Percentiles rank a stretch among this genome's conserved stretches.
phyloP scores from a whole-genome alignment of 2,329 filamentous ascomycete species.

The Tolypocladium endophyticum region DNA sequence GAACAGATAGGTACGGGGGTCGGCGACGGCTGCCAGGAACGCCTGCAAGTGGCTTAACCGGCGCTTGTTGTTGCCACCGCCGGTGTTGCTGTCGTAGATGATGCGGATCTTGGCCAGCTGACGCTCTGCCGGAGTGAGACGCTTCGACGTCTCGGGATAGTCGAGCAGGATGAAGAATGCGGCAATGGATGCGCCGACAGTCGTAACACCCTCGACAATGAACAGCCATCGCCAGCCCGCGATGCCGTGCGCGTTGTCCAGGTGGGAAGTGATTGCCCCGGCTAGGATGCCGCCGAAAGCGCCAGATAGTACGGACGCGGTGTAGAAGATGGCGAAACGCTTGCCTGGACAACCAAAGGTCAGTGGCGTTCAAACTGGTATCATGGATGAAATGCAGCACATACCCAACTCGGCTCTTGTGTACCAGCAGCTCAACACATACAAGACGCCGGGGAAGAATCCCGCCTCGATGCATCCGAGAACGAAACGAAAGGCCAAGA shows the following conservation, averaged over 20 bases:
- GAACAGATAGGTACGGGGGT: conserved; percentile 5
- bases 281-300: conserved; percentile 55
- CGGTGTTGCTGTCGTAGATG: conserved; percentile 15
- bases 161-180: conserved; percentile 55
- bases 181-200: conserved; percentile 37
- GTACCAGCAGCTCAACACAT: conserved; percentile 46
- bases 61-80: conserved; percentile 12
- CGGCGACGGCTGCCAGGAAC: conserved; percentile 18
- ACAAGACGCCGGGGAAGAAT: conserved; percentile 40
- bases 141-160: conserved; percentile 50
- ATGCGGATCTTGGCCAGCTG: conserved; percentile 2
- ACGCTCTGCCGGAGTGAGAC: conserved; percentile 39
- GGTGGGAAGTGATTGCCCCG: conserved; percentile 47
- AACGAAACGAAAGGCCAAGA: conserved; percentile 34
- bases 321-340: conserved; percentile 47
- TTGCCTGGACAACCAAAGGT: conserved; percentile 17
- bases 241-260: conserved; percentile 41
- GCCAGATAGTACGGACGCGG: conserved; percentile 47
- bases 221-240: conserved; percentile 60
- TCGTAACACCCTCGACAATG: conserved; percentile 54
- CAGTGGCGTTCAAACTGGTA: neutral
- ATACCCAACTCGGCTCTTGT: conserved; percentile 33
- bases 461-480: conserved; percentile 40
- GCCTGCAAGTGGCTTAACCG: conserved; percentile 2
- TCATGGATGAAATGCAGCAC: neutral